Evolutionary conservation across 2,329 filamentous ascomycete genomes (phyloP).

Genomic region (Aspergillus sp.): DNA sequence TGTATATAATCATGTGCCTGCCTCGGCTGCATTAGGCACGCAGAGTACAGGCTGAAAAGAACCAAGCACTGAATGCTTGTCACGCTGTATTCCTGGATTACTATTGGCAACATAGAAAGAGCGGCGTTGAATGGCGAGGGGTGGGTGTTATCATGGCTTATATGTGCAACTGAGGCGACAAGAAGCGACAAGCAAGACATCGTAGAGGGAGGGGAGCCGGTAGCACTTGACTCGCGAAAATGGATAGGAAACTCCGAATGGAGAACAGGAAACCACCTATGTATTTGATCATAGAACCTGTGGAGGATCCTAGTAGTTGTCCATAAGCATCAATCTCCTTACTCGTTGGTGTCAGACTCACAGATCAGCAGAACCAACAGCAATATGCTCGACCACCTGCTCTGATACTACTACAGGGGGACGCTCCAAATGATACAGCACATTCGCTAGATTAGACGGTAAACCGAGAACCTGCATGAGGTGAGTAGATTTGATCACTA

Average conservation of each 20-base stretch:
- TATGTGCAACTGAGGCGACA: not conserved
- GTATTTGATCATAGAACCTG: not conserved
- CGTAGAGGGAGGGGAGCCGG: not conserved
- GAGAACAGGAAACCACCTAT: slow-evolving; percentile 2
- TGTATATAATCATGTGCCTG: not conserved
- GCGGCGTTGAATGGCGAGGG: not conserved
- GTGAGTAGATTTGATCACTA: not conserved
- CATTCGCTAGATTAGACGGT: not conserved
- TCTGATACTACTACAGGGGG: too few species aligned
- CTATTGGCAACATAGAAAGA: not conserved
- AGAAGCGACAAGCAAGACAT: not conserved
- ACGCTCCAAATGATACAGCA: not conserved
- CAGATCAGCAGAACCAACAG: not conserved
- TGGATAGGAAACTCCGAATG: not conserved
- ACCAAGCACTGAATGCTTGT: slow-evolving; percentile 1
- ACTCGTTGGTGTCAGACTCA: too few species aligned
- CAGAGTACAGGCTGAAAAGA: slow-evolving; percentile 1
- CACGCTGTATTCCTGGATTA: not conserved
- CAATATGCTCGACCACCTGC: too few species aligned
- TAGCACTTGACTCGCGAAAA: not conserved
- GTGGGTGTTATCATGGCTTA: not conserved
- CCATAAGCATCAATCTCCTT: not conserved
- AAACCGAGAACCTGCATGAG: not conserved
- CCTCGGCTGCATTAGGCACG: not conserved
- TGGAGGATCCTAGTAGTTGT: not conserved